Evolutionary conservation across 148 eudicot genomes (phyloP), one percentile per base, ranked within the genome.

Genomic region (Camellia lanceoleosa): DNA sequence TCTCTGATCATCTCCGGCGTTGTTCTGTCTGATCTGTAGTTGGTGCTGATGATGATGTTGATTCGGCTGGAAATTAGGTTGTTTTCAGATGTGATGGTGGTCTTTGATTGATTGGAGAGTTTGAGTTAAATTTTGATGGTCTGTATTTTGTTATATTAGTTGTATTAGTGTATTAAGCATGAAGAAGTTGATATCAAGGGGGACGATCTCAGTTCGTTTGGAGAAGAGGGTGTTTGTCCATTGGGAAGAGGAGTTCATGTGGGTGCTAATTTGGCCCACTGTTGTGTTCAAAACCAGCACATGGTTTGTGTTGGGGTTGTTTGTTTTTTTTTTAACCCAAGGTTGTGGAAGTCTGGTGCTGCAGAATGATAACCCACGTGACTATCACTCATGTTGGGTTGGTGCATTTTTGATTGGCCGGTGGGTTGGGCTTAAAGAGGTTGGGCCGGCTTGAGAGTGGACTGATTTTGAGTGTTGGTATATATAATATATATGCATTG

Each of bases 101-200:
- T 43, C 15, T 63, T 76, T 76, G 19, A 63, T 44, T 66, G 42
- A 70, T 63, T 63, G 43, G 15, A 60, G 70, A 76, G 68, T 8
- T n/a, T 38, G 41, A 23, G 46, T 80, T 41, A n/a, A 9, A 41
- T 72, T 23, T 77, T 80, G 74, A 52, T 81, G 65, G 23, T 64
- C 66, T 76, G 18, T 73, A 30, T 79, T 51, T 72, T 56, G 65
- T 44, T 59, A 10, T 18, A 49, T 42, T 23, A 68, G 47, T 41
- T 20, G 63, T 63, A 62, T 58, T 15, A 59, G 60, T 83, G 11
- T 15, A 8, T 63, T 7, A 68, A 83, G 9, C 54, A 89, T 89
- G 89, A 89, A 89, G 86, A 85, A 88, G 71, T 82, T 89, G 83
- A 87, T 86, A 73, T 89, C 91, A 15, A n/a, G n/a, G 83, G 87